Evolutionary conservation across 2,329 filamentous ascomycete genomes (phyloP).

Genomic region (Paecilomyces sp.): DNA sequence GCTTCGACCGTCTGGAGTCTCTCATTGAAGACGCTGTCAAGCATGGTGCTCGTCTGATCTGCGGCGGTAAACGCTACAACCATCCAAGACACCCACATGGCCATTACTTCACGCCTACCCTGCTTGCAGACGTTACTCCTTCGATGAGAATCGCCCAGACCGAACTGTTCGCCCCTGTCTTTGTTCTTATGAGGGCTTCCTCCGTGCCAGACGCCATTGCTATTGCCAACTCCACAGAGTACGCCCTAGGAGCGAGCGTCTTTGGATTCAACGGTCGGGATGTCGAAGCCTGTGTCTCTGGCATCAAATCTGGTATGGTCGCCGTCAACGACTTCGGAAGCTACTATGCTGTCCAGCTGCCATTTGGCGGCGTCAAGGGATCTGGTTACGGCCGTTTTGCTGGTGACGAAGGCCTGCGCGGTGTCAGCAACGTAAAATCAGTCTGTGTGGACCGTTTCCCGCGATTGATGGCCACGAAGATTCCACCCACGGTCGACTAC

Average conservation of each 20-base stretch:
- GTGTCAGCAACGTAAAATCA: constrained; percentile 80
- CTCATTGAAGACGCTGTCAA: constrained; percentile 71
- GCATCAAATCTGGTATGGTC: constrained; percentile 80
- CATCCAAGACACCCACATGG: constrained; percentile 71
- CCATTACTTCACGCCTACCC: constrained; percentile 87
- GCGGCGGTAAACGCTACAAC: constrained; percentile 63
- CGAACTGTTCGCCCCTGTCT: constrained; percentile 89
- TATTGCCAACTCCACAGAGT: constrained; percentile 76
- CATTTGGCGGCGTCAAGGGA: constrained; percentile 85
- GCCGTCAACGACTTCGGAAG: constrained; percentile 92
- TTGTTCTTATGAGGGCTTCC: constrained; percentile 70
- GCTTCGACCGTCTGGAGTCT: constrained; percentile 67
- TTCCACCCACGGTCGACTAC: constrained; percentile 75
- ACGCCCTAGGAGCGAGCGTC: constrained; percentile 81
- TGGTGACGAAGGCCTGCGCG: constrained; percentile 77
- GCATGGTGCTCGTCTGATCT: constrained; percentile 72
- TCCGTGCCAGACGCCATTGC: constrained; percentile 61
- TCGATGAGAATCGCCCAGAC: constrained; percentile 81
- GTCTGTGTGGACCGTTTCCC: constrained; percentile 69
- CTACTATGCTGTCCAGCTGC: constrained; percentile 88
- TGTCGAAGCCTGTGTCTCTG: constrained; percentile 57
- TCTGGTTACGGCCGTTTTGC: constrained; percentile 92
- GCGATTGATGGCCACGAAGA: constrained; percentile 57
- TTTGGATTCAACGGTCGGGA: constrained; percentile 64
- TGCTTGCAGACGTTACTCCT: constrained; percentile 81